Conservation (phyloP, 495 filamentous ascomycete species). For the Neurospora pannonica region DNA sequence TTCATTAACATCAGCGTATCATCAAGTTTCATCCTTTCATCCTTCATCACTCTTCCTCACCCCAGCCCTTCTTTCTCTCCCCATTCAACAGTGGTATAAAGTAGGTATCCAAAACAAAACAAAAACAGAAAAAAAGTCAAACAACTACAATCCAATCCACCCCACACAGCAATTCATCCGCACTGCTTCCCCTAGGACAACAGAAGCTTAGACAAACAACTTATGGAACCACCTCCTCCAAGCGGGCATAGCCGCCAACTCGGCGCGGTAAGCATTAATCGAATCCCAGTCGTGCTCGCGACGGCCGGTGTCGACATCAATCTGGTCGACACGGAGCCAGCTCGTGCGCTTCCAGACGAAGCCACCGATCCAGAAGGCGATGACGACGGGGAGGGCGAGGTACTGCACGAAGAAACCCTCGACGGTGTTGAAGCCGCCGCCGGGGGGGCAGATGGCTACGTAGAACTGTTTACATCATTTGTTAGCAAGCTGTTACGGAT, state of each 20-base stretch:
- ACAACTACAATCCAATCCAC: no score
- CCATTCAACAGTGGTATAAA: background rate
- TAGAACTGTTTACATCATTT: slow-evolving; percentile 30
- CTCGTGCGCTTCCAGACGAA: slow-evolving; percentile 53
- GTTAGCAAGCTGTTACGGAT: slow-evolving; percentile 2
- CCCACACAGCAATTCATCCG: no score
- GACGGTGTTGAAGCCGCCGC: slow-evolving; percentile 37
- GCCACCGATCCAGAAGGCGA: slow-evolving; percentile 61
- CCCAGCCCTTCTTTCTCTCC: no score
- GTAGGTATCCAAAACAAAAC: background rate
- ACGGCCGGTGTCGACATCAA: slow-evolving; percentile 56
- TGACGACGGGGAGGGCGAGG: slow-evolving; percentile 72
- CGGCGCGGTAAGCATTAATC: slow-evolving; percentile 36
- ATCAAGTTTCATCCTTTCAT: background rate
- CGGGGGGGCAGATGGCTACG: slow-evolving; percentile 39
- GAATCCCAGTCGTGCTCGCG: slow-evolving; percentile 48
- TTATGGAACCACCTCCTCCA: slow-evolving; percentile 39
- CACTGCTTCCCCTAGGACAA: background rate
- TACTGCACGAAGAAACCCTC: slow-evolving; percentile 68
- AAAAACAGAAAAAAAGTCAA: no score
- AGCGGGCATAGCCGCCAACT: slow-evolving; percentile 37
- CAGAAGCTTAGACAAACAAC: slow-evolving; percentile 33
- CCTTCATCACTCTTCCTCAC: no score
- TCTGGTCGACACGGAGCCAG: slow-evolving; percentile 44
- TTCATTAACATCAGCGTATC: background rate